phyloP scores from a whole-genome alignment of 2,329 filamentous ascomycete genomes.

The Xenoacremonium recifei region DNA sequence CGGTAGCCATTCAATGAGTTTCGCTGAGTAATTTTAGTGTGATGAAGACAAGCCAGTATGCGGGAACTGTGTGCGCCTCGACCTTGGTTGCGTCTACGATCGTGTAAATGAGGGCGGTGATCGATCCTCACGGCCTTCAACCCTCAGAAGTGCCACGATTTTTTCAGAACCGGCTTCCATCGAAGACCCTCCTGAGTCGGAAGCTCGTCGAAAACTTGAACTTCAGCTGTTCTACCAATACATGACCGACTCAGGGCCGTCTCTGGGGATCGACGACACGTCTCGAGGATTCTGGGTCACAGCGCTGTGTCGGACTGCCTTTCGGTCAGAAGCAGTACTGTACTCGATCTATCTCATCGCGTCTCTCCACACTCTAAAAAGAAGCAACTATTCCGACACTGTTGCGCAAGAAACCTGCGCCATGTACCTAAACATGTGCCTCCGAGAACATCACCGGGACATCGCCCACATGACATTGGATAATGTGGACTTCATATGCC shows the following conservation, averaged over 20 bases:
- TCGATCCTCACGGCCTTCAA: no score
- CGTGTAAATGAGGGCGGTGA: conserved; percentile 2
- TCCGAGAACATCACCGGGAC: conserved; percentile 16
- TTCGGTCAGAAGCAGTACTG: conserved; percentile 16
- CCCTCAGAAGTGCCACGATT: neutral
- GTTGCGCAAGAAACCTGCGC: conserved; percentile 4
- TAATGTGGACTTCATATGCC: conserved; percentile 16
- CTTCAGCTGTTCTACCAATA: conserved; percentile 20
- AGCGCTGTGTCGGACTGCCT: conserved; percentile 10
- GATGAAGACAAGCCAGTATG: conserved; percentile 22
- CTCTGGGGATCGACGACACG: conserved; percentile 10
- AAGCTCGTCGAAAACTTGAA: conserved; percentile 16
- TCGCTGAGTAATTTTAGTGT: conserved; percentile 10
- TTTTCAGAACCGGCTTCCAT: neutral
- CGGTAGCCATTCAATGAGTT: neutral
- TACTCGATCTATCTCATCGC: conserved; percentile 16
- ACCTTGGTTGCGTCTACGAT: conserved; percentile 16
- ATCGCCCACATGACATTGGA: conserved; percentile 9
- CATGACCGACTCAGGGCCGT: conserved; percentile 12
- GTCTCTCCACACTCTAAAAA: conserved; percentile 14
- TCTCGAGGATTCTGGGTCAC: conserved; percentile 11
- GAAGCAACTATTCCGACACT: neutral
- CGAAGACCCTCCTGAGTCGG: conserved; percentile 11
- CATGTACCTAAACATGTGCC: conserved; percentile 16
- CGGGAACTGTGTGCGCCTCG: conserved; percentile 16